These are phyloP conservation scores for Solanum raphanifolium DNA, from an alignment of 257 asterid species.

Conservation along the genomic window DNA sequence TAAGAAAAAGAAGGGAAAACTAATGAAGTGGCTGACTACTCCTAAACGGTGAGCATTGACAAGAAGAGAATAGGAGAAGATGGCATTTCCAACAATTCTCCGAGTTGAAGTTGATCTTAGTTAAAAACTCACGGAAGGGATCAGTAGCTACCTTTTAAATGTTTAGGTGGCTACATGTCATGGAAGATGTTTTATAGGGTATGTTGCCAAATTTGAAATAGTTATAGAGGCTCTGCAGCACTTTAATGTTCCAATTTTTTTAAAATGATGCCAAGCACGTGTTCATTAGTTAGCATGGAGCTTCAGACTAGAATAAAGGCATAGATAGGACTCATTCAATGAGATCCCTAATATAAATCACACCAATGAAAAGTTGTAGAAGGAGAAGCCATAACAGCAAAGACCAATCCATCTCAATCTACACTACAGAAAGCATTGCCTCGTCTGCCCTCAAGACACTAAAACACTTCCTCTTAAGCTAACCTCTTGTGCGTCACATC, in stretches of 20 bases:
- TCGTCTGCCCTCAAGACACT: not conserved
- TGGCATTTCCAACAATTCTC: not conserved
- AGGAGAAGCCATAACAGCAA: not conserved
- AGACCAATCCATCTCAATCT: not conserved
- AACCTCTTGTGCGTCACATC: not conserved
- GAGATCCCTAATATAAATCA: not conserved
- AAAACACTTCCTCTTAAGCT: not conserved
- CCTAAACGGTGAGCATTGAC: not conserved
- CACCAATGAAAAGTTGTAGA: not conserved
- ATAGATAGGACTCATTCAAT: not conserved
- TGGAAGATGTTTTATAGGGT: not conserved
- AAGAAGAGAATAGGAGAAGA: not conserved
- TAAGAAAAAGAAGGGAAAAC: not conserved
- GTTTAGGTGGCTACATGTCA: not conserved
- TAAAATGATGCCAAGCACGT: not conserved
- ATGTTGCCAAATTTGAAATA: not conserved
- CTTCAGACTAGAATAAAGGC: not conserved
- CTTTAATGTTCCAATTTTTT: not conserved
- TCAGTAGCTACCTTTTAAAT: not conserved
- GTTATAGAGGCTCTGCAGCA: not conserved
- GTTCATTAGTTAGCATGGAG: not conserved
- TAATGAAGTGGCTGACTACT: not conserved
- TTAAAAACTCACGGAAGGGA: not conserved
- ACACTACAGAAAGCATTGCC: not conserved
- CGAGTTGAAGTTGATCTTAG: not conserved